Evolutionary conservation across 2,329 filamentous ascomycete genomes (phyloP), one percentile per base, ranked within the genome.

Genomic region (Xylariales sp.): DNA sequence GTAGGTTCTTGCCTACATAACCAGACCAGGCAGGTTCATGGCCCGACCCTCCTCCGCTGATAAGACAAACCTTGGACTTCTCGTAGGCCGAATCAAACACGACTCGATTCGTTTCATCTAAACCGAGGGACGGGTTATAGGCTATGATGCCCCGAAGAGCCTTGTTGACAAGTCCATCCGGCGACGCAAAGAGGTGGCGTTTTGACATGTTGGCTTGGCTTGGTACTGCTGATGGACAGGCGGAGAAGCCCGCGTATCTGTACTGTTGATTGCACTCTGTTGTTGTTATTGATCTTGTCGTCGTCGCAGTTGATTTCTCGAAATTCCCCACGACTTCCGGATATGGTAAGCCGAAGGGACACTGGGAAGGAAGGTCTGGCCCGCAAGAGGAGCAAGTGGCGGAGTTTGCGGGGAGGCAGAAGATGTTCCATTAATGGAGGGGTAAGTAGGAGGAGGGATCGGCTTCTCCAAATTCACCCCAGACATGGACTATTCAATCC

Each of bases 1-100:
- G 69, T 61, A 82, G 68, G 54, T 79, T 80, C 43, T 62, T 56
- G 40, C 80, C 80, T 2, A 84, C 80, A 51, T 82, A 83, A 40
- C 79, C 79, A 2, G 75, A 67, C 72, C 78, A 82, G 47, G 78
- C 79, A 15, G 78, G 78, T 51, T 82, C 78, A 57, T 77, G 74
- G 32, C 74, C 74, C 0, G 74, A 76, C 28, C 74, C 74, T 15
- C 74, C 74, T n/a, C 74, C 74, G 18, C 68, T 71, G 56, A 78
- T 68, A 55, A 78, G 60, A 50, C 63, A 66, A 42, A 78, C 72
- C 15, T 67, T 68, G 19, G 64, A 62, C 31, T 51, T 60, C 47
- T 70, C 59, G 43, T 71, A 61, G 7, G 59, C 53, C 1, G 69
- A 68, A 53, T 77, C 66, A 43, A 66, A 74, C 29, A 78, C 69